These are phyloP conservation scores for Pezicula rhizophila DNA, from an alignment of 2,329 filamentous ascomycete genomes.

Conservation along the genomic window DNA sequence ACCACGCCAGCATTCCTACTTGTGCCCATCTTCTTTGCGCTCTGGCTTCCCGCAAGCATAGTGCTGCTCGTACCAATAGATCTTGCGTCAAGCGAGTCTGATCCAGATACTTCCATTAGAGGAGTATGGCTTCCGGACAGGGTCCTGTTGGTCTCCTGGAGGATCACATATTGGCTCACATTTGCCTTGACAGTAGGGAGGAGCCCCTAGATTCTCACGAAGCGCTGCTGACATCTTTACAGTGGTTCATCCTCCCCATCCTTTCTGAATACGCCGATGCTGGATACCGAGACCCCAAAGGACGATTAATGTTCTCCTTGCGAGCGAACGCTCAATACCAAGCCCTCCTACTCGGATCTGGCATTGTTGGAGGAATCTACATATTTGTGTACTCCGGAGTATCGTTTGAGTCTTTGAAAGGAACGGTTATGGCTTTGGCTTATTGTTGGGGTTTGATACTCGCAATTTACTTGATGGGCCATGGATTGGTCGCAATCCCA, in stretches of 20 bases:
- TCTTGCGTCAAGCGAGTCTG: constrained; percentile 76
- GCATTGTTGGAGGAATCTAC: constrained; percentile 70
- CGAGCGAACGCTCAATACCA: constrained; percentile 87
- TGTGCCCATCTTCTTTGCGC: constrained; percentile 90
- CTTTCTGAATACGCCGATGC: constrained; percentile 93
- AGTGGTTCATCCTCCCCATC: constrained; percentile 81
- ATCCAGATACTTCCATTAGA: constrained; percentile 62
- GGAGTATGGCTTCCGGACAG: constrained; percentile 83
- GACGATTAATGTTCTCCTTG: constrained; percentile 76
- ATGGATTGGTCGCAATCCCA: constrained; percentile 88
- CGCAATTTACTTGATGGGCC: constrained; percentile 96
- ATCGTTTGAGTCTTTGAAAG: constrained; percentile 68
- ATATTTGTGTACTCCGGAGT: constrained; percentile 75
- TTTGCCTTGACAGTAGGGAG: constrained; percentile 86
- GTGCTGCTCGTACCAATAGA: constrained; percentile 93
- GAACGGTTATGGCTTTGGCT: constrained; percentile 82
- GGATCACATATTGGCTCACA: constrained; percentile 95
- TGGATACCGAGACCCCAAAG: constrained; percentile 81
- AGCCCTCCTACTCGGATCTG: constrained; percentile 67
- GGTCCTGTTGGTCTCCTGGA: constrained; percentile 81
- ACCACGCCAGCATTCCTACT: constrained; percentile 85
- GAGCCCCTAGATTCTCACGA: constrained; percentile 1
- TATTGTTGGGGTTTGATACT: constrained; percentile 91
- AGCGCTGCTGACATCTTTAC: constrained; percentile 2
- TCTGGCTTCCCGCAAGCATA: constrained; percentile 86